phyloP scores from a whole-genome alignment of 306 rosid genomes.

The Morella rubra region DNA sequence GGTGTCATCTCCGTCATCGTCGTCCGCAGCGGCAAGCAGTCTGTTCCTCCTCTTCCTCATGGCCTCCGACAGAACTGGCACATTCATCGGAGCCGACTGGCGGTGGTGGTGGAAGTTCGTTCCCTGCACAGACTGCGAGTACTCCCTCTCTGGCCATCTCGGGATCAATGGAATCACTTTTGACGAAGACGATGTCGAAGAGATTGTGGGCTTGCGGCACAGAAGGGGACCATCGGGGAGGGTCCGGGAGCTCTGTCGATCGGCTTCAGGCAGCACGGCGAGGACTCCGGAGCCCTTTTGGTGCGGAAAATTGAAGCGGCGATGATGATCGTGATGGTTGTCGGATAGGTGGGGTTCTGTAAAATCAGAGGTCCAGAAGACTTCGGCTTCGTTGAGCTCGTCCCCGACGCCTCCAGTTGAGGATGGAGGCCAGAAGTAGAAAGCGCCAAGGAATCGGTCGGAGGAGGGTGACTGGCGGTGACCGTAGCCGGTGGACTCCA shows the following conservation, averaged over 20 bases:
- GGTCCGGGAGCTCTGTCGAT: not conserved
- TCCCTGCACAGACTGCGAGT: conserved; percentile 36
- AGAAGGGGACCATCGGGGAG: conserved; percentile 34
- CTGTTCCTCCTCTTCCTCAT: conserved; percentile 32
- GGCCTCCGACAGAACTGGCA: conserved; percentile 51
- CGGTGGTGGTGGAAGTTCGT: not conserved
- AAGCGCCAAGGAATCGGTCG: conserved; percentile 48
- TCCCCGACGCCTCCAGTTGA: not conserved
- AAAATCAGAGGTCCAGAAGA: conserved; percentile 63
- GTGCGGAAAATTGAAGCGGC: conserved; percentile 13
- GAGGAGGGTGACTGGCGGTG: conserved; percentile 62
- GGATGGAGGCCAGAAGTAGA: conserved; percentile 35
- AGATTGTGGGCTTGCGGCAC: conserved; percentile 39
- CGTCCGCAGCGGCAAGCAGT: conserved; percentile 28
- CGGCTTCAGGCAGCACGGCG: conserved; percentile 42
- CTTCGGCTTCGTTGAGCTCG: conserved; percentile 72
- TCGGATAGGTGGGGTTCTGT: conserved; percentile 32
- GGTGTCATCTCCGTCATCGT: conserved; percentile 41
- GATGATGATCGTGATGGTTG: not conserved
- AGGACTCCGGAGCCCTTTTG: conserved; percentile 59
- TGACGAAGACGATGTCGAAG: conserved; percentile 36
- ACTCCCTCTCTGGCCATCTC: conserved; percentile 45
- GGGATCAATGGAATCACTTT: conserved; percentile 55
- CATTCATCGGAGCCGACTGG: conserved; percentile 74
- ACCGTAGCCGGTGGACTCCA: conserved; percentile 52